phyloP scores from a whole-genome alignment of 1,284 basidiomycete species.

The Lignosus rhinocerotis region DNA sequence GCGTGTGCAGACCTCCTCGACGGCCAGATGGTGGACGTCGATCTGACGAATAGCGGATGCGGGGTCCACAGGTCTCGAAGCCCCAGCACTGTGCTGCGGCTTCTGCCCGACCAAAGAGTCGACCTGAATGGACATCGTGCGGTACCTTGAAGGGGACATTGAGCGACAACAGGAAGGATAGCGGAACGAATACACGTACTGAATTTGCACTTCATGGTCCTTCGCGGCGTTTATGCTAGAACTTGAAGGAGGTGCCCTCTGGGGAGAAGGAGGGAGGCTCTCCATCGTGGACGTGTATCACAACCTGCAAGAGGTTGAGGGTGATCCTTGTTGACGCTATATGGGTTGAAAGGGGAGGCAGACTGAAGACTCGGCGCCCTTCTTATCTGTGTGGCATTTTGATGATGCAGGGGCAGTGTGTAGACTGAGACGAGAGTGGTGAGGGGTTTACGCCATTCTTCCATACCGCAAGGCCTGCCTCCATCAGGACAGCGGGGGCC shows the following conservation, averaged over 20 bases:
- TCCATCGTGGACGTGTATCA: neutral
- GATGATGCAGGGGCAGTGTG: neutral
- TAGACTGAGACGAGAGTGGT: neutral
- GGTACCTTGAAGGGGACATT: constrained; percentile 33
- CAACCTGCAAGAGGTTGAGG: neutral
- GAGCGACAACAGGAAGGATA: neutral
- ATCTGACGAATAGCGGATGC: constrained; percentile 44
- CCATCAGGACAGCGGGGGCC: neutral
- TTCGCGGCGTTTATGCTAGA: neutral
- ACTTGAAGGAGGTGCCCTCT: neutral
- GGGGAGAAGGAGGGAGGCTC: neutral
- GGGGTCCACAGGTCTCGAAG: constrained; percentile 32
- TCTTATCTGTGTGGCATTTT: constrained; percentile 3
- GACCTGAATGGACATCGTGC: constrained; percentile 45
- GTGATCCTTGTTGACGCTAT: neutral
- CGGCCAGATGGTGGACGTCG: constrained; percentile 45
- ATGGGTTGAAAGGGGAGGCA: neutral
- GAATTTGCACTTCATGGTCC: constrained; percentile 22
- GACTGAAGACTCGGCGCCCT: neutral
- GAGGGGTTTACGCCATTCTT: constrained; percentile 24
- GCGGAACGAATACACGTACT: constrained; percentile 10
- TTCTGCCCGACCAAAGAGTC: constrained; percentile 30
- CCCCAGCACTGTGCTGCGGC: constrained; percentile 6
- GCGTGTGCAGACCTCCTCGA: constrained; percentile 44
- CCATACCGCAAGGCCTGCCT: neutral